Conservation (phyloP, 306 rosid species). For the Medicago arabica region DNA sequence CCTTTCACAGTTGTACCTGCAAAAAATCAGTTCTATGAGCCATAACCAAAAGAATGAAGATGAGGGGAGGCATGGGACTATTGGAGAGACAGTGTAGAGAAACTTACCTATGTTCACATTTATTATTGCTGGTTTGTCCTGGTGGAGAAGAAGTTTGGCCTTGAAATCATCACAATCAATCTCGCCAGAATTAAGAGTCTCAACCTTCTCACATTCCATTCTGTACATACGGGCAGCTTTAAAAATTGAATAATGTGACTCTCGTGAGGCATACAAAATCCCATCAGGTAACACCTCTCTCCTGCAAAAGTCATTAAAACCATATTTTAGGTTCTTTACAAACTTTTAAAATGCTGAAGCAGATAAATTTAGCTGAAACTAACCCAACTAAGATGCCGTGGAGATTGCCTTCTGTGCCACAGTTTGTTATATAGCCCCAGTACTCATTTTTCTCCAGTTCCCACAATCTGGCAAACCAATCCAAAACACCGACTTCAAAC, state of each 20-base stretch:
- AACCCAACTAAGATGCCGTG: slow-evolving; percentile 76
- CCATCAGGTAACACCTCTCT: slow-evolving; percentile 67
- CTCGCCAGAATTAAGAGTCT: slow-evolving; percentile 56
- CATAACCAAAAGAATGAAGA: slow-evolving; percentile 28
- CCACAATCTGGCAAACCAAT: slow-evolving; percentile 98
- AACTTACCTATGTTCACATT: slow-evolving; percentile 61
- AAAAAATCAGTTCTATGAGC: slow-evolving; percentile 21
- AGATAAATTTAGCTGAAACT: slow-evolving; percentile 36
- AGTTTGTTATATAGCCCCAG: slow-evolving; percentile 99
- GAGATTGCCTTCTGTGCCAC: slow-evolving; percentile 98
- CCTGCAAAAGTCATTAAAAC: slow-evolving; percentile 45
- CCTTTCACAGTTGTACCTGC: slow-evolving; percentile 70
- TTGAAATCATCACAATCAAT: slow-evolving; percentile 64
- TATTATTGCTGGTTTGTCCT: slow-evolving; percentile 66
- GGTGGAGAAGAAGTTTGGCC: slow-evolving; percentile 51
- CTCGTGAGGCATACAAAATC: slow-evolving; percentile 60
- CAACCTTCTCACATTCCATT: slow-evolving; percentile 60
- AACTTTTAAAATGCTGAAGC: slow-evolving; percentile 20
- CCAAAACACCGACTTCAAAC: slow-evolving; percentile 95
- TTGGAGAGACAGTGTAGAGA: slow-evolving; percentile 4
- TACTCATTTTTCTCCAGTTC: slow-evolving; percentile 88
- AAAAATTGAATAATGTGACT: slow-evolving; percentile 57
- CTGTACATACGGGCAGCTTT: slow-evolving; percentile 66
- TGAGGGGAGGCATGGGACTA: not conserved
- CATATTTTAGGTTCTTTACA: slow-evolving; percentile 33